These are phyloP conservation scores for Dichotomocladium elegans DNA, from an alignment of 371 early-diverging fungal genomes.

Conservation along the genomic window DNA sequence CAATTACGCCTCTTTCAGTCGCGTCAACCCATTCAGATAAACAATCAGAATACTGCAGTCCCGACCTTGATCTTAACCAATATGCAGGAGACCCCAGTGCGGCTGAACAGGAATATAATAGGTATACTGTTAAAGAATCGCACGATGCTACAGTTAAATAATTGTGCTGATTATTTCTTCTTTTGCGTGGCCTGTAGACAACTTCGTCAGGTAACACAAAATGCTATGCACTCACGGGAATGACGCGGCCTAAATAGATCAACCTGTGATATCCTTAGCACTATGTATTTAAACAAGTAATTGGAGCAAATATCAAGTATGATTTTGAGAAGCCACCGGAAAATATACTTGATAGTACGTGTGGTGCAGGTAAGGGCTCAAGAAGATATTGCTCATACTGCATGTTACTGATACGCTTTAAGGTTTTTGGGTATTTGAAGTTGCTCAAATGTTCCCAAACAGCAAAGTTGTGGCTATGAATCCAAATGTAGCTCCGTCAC, in stretches of 20 bases:
- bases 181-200: too few species aligned
- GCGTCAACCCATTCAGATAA: too few species aligned
- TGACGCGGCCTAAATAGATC: too few species aligned
- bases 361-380: slow-evolving; percentile 19
- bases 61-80: too few species aligned
- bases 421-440: slow-evolving; percentile 24
- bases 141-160: neutral
- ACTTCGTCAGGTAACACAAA: slow-evolving; percentile 1
- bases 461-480: slow-evolving; percentile 30
- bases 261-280: slow-evolving; percentile 11
- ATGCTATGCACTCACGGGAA: too few species aligned
- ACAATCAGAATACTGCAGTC: too few species aligned
- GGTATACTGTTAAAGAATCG: neutral
- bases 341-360: slow-evolving; percentile 22
- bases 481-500: slow-evolving; percentile 3
- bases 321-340: slow-evolving; percentile 11
- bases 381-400: neutral
- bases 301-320: slow-evolving; percentile 16
- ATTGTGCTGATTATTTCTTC: too few species aligned
- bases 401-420: neutral
- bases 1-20: too few species aligned
- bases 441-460: slow-evolving; percentile 19
- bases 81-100: too few species aligned
- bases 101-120: slow-evolving; percentile 4
- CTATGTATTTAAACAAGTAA: slow-evolving; percentile 27